Percentiles rank a stretch among this genome's conserved stretches.
Evolutionary conservation across 192 early-diverging fungal genomes (phyloP).

Genomic region (Backusella liffmaniae): DNA sequence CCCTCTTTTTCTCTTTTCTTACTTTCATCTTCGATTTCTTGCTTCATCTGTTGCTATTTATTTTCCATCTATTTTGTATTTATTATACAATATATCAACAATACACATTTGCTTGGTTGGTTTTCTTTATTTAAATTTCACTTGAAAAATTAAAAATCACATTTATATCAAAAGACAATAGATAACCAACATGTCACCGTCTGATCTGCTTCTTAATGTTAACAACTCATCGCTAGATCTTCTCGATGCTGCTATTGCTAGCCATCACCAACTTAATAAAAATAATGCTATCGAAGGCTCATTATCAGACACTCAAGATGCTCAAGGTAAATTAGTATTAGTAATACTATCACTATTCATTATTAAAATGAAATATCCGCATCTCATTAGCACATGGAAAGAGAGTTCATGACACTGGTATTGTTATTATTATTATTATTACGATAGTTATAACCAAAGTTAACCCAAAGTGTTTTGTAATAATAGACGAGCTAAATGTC

Average conservation of each 20-base stretch:
- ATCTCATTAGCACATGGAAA: background rate
- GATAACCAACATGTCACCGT: background rate
- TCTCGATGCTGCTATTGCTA: slow-evolving; percentile 13
- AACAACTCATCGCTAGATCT: slow-evolving; percentile 8
- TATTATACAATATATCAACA: background rate
- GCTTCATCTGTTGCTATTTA: background rate
- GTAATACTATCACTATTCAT: background rate
- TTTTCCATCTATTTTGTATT: background rate
- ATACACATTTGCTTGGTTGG: background rate
- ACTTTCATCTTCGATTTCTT: background rate
- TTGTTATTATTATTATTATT: background rate
- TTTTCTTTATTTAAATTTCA: background rate
- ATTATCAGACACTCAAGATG: background rate
- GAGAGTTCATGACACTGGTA: background rate
- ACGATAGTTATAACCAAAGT: background rate
- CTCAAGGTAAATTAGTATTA: background rate
- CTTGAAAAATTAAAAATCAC: background rate
- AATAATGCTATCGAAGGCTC: background rate
- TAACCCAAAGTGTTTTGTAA: background rate
- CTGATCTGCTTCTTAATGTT: background rate
- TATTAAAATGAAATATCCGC: background rate
- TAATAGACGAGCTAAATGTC: slow-evolving; percentile 1
- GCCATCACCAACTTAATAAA: background rate
- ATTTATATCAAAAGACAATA: background rate
- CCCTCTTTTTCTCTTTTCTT: background rate